Evolutionary conservation across 371 early-diverging fungal genomes (phyloP).

Genomic region (Polyrhizophydium stewartii): DNA sequence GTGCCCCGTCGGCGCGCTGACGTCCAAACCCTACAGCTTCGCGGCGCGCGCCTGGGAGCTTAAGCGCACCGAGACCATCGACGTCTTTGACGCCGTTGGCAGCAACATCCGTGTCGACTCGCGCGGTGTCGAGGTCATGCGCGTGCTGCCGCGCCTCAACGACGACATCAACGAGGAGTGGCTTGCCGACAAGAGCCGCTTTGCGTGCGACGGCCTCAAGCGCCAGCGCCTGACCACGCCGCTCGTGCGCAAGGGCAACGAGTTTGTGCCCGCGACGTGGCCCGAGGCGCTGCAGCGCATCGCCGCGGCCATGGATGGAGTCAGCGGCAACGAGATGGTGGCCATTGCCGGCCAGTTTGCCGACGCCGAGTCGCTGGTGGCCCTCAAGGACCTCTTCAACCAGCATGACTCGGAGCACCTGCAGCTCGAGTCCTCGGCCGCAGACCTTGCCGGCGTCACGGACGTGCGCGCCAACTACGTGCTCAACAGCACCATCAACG

Average conservation of each 20-base stretch:
- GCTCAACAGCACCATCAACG: slow-evolving; percentile 79
- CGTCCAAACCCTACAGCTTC: slow-evolving; percentile 95
- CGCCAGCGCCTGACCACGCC: slow-evolving; percentile 91
- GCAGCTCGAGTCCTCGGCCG: slow-evolving; percentile 54
- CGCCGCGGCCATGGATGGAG: slow-evolving; percentile 58
- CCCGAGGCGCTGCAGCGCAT: slow-evolving; percentile 78
- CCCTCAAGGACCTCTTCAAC: slow-evolving; percentile 92
- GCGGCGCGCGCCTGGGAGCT: slow-evolving; percentile 96
- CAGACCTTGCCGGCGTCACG: slow-evolving; percentile 49
- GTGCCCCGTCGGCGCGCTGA: slow-evolving; percentile 97
- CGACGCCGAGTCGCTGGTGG: slow-evolving; percentile 76
- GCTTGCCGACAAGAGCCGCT: slow-evolving; percentile 97
- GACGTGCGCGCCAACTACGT: slow-evolving; percentile 91
- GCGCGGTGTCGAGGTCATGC: slow-evolving; percentile 94
- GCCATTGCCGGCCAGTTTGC: slow-evolving; percentile 93
- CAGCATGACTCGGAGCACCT: slow-evolving; percentile 80
- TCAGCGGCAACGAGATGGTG: slow-evolving; percentile 56
- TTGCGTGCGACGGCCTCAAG: slow-evolving; percentile 92
- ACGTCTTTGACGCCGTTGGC: slow-evolving; percentile 93
- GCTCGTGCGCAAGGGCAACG: slow-evolving; percentile 77
- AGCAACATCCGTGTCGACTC: slow-evolving; percentile 94
- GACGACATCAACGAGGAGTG: slow-evolving; percentile 98
- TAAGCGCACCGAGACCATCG: slow-evolving; percentile 91
- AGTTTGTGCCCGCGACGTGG: slow-evolving; percentile 84
- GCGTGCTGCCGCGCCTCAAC: slow-evolving; percentile 90